These are phyloP conservation scores for Mycena metata DNA, from an alignment of 768 basidiomycete species.

Conservation along the genomic window DNA sequence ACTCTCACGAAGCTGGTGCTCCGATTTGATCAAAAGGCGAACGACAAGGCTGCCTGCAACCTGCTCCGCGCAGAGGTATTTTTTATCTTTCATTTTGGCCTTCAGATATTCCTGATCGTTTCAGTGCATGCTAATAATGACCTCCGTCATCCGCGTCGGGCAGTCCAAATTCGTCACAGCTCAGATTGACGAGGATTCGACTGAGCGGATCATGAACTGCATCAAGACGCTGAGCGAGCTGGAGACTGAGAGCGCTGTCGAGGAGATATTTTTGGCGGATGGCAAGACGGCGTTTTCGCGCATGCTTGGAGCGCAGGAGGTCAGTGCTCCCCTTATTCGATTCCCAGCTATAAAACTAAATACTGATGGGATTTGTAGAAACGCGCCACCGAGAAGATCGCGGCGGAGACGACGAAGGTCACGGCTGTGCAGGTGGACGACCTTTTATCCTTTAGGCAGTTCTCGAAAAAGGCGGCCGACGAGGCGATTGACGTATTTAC, in stretches of 20 bases:
- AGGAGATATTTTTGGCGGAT: conserved; percentile 85
- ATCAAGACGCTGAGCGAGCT: conserved; percentile 93
- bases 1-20: conserved; percentile 93
- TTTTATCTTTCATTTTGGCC: background rate
- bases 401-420: conserved; percentile 76
- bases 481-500: conserved; percentile 79
- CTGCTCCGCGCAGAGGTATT: conserved; percentile 87
- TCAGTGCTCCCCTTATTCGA: conserved; percentile 45
- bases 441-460: conserved; percentile 91
- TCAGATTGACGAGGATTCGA: conserved; percentile 98
- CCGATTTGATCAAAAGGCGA: conserved; percentile 71
- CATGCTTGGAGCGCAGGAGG: conserved; percentile 97
- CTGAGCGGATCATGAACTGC: conserved; percentile 96
- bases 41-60: conserved; percentile 67
- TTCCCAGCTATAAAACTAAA: background rate
- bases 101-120: background rate
- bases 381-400: conserved; percentile 92
- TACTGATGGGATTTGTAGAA: conserved; percentile 62
- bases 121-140: conserved; percentile 93
- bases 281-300: conserved; percentile 93
- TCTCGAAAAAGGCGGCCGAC: conserved; percentile 90
- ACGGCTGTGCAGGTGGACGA: conserved; percentile 93
- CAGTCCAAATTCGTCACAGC: conserved; percentile 95
- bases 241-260: conserved; percentile 65
- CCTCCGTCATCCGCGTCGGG: conserved; percentile 95